Evolutionary conservation across 2,329 filamentous ascomycete species (phyloP).

Genomic region (Lachnellula hyalina): DNA sequence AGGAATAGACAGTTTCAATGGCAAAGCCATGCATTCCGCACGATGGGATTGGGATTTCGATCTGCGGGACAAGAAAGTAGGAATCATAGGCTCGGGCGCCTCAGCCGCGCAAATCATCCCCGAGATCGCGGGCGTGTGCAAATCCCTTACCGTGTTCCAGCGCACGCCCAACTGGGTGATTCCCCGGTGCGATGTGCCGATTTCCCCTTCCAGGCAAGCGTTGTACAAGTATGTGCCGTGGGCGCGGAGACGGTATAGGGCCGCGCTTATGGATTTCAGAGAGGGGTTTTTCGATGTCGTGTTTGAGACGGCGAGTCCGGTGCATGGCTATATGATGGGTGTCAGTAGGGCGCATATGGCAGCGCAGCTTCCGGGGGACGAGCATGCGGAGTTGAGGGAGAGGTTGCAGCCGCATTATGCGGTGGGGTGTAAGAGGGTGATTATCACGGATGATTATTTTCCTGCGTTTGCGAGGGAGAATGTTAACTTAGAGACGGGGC

Average conservation of each 20-base stretch:
- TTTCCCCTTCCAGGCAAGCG: conserved; percentile 31
- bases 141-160: conserved; percentile 49
- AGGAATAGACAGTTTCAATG: conserved; percentile 41
- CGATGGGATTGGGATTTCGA: conserved; percentile 57
- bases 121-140: conserved; percentile 46
- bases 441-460: conserved; percentile 52
- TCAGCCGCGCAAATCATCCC: conserved; percentile 55
- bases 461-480: conserved; percentile 42
- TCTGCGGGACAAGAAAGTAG: conserved; percentile 48
- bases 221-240: conserved; percentile 41
- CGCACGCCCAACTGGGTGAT: conserved; percentile 55
- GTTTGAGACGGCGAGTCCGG: conserved; percentile 21
- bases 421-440: conserved; percentile 49
- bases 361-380: conserved; percentile 38
- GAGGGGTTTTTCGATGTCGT: conserved; percentile 43
- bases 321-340: conserved; percentile 27
- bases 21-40: conserved; percentile 47
- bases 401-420: conserved; percentile 49
- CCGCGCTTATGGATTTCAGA: conserved; percentile 48
- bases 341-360: conserved; percentile 40
- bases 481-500: conserved; percentile 45
- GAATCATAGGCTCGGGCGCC: conserved; percentile 55
- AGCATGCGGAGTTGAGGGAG: conserved; percentile 44
- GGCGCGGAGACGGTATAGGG: conserved; percentile 44
- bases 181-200: conserved; percentile 44